Percentiles rank a stretch among this genome's conserved stretches.
These are phyloP conservation scores for Monosporascus sp. DNA, from an alignment of 2,329 filamentous ascomycete genomes.

Conservation along the genomic window DNA sequence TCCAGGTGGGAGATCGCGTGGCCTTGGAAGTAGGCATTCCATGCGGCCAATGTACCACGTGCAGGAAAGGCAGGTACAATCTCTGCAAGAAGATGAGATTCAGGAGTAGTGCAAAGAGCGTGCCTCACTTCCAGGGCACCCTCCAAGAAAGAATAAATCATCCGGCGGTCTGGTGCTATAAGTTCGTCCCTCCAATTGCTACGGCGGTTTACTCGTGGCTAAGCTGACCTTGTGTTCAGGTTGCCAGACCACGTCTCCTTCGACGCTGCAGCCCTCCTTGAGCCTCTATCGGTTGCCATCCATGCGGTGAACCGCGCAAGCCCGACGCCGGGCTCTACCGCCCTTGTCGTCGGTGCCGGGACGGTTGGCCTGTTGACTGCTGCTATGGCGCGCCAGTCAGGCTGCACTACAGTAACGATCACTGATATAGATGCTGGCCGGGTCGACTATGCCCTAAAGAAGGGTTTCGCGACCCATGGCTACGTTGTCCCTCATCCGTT, in stretches of 20 bases:
- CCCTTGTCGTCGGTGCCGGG: constrained; percentile 60
- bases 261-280: constrained; percentile 54
- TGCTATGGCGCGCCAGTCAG: constrained; percentile 56
- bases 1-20: constrained; percentile 51
- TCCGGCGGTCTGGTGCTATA: constrained; percentile 57
- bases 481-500: constrained; percentile 44
- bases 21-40: constrained; percentile 35
- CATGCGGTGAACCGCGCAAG: constrained; percentile 54
- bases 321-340: constrained; percentile 46
- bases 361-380: constrained; percentile 59
- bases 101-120: constrained; percentile 55
- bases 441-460: constrained; percentile 52
- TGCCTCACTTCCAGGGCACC: constrained; percentile 60
- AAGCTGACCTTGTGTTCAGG: constrained; percentile 28
- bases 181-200: constrained; percentile 32
- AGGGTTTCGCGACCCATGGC: constrained; percentile 56
- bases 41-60: constrained; percentile 31
- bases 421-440: constrained; percentile 56
- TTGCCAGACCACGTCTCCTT: constrained; percentile 55
- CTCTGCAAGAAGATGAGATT: constrained; percentile 58
- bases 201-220: constrained; percentile 1
- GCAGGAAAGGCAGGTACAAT: constrained; percentile 52
- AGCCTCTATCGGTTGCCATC: constrained; percentile 57
- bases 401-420: constrained; percentile 54
- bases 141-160: constrained; percentile 59